Evolutionary conservation across 192 early-diverging fungal species (phyloP), one percentile per base, ranked within the genome.

Genomic region (Rhizophagus prolifer): DNA sequence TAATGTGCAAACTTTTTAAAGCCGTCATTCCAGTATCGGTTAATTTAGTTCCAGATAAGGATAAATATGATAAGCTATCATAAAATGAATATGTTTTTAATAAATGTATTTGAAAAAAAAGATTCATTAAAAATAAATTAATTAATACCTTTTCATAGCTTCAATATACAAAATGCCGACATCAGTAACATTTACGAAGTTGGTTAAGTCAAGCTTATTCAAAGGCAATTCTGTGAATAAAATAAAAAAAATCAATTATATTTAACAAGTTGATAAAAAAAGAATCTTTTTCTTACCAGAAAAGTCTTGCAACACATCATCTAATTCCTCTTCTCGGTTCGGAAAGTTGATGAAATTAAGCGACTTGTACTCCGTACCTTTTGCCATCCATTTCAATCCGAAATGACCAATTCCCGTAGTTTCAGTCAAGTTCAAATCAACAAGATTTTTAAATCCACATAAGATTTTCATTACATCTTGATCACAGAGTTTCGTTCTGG

Each of bases 361-460:
- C 4, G 62, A 64, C 10, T 64, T 31, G 26, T 19, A 64, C 13
- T 64, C 62, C 31, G 2, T 64, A 64, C 62, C 62, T 64, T 64
- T 64, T 26, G 62, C 62, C 26, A 64, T 64, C 62, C 62, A 64
- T 64, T 64, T 64, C 62, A 64, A 64, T 16, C 62, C 62, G 16
- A 64, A 64, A 31, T 64, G 62, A 0, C 62, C 62, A 64, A 64
- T 7, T 16, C 62, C 62, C 0, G 30, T 26, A 7, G 62, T 64
- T 64, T 31, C 26, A 19, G 30, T 64, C 23, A 64, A 31, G 12
- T 30, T 64, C 14, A 64, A 30, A 26, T 30, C 62, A 19, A 64
- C 0, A 12, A 64, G 25, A 16, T 64, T 64, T 16, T 64, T 64
- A 64, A 31, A 64, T 64, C 30, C 26, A 64, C 62, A 64, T 30